These are phyloP conservation scores for Sphenostylis stenocarpa DNA, from an alignment of 306 rosid genomes.

Conservation along the genomic window DNA sequence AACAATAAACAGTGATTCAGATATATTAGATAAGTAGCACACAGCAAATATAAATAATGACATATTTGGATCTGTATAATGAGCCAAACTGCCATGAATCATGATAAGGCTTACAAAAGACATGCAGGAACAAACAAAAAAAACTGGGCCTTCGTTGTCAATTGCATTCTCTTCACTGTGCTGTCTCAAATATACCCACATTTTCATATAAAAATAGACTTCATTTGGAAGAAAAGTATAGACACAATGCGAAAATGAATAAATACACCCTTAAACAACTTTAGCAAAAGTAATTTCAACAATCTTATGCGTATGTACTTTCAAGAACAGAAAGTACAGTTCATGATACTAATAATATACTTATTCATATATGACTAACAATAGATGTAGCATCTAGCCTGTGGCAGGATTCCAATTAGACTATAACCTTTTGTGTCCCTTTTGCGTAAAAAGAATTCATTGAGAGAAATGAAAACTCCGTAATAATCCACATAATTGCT, in stretches of 20 bases:
- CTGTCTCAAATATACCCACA: neutral
- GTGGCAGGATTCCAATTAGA: neutral
- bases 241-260: neutral
- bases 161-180: neutral
- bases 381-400: neutral
- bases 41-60: neutral
- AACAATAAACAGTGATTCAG: slow-evolving; percentile 10
- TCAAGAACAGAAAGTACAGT: neutral
- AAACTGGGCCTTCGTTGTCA: neutral
- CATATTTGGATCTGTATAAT: neutral
- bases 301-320: neutral
- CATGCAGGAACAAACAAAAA: neutral
- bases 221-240: neutral
- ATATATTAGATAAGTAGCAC: neutral
- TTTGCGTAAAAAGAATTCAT: neutral
- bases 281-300: neutral
- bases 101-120: neutral
- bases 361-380: neutral
- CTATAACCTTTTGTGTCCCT: neutral
- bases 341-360: neutral
- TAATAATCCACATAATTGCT: neutral
- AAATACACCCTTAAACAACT: neutral
- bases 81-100: neutral
- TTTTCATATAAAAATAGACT: neutral
- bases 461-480: neutral